Conservation (phyloP, 2,329 filamentous ascomycete genomes). For the Trichophyton mentagrophytes region DNA sequence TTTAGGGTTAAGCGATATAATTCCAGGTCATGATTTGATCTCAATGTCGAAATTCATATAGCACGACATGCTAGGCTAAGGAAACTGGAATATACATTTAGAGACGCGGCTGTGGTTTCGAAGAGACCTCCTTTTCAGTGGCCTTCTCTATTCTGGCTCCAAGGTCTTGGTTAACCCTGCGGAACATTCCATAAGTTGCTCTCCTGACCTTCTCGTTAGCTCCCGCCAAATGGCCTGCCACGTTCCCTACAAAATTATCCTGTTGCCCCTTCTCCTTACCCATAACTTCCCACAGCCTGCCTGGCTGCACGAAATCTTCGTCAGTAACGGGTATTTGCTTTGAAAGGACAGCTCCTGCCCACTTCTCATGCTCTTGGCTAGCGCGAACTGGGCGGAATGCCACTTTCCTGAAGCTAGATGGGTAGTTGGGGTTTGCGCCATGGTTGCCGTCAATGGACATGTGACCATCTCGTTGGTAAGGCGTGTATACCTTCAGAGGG, state of each 20-base stretch:
- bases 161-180: conserved; percentile 42
- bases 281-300: conserved; percentile 33
- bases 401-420: conserved; percentile 28
- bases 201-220: conserved; percentile 44
- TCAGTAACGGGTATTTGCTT: conserved; percentile 32
- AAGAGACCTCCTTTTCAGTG: conserved; percentile 33
- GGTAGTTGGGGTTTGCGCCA: conserved; percentile 46
- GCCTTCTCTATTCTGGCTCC: conserved; percentile 41
- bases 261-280: conserved; percentile 43
- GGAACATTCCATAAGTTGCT: conserved; percentile 50
- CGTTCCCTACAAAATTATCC: conserved; percentile 48
- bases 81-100: background rate
- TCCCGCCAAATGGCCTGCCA: conserved; percentile 44
- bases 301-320: conserved; percentile 35
- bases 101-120: conserved; percentile 5
- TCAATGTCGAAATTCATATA: too few species aligned
- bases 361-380: conserved; percentile 34
- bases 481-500: conserved; percentile 41
- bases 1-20: too few species aligned
- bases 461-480: conserved; percentile 59
- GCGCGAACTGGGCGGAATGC: conserved; percentile 29
- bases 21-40: too few species aligned
- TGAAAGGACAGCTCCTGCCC: conserved; percentile 28
- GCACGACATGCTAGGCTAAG: too few species aligned
- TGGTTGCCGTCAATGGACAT: conserved; percentile 58